Conservation (phyloP, 768 basidiomycete genomes). For the Auriscalpium vulgare region DNA sequence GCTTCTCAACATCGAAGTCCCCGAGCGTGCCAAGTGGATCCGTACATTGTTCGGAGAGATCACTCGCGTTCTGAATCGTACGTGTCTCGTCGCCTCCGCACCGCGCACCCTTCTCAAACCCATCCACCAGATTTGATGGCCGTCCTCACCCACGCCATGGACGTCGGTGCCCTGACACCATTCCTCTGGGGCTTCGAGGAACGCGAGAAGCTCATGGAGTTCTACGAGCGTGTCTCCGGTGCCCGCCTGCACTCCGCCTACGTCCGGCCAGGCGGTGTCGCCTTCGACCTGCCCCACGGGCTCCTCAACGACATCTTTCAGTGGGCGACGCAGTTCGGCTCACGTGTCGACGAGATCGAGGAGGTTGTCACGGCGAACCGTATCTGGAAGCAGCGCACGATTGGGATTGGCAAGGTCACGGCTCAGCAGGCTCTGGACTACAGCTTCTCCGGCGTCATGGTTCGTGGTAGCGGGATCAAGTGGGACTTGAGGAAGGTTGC, state of each 20-base stretch:
- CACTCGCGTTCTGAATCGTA: conserved; percentile 90
- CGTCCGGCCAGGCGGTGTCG: conserved; percentile 94
- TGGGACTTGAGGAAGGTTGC: conserved; percentile 92
- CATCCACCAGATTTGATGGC: conserved; percentile 79
- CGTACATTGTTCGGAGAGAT: conserved; percentile 96
- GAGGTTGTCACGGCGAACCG: conserved; percentile 96
- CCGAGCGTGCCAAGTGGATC: conserved; percentile 97
- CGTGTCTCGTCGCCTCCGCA: conserved; percentile 20
- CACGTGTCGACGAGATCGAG: conserved; percentile 93
- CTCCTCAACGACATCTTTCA: conserved; percentile 97
- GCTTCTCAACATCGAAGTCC: conserved; percentile 92
- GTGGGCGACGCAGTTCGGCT: conserved; percentile 92
- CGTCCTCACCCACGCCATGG: conserved; percentile 90
- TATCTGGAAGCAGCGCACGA: conserved; percentile 94
- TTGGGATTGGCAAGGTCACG: conserved; percentile 85
- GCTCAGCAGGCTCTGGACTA: conserved; percentile 90
- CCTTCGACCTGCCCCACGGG: conserved; percentile 96
- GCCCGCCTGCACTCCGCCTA: conserved; percentile 98
- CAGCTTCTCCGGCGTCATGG: conserved; percentile 94
- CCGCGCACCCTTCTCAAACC: not conserved
- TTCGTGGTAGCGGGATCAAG: conserved; percentile 85
- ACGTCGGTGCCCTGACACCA: conserved; percentile 95
- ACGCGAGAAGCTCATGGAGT: conserved; percentile 99
- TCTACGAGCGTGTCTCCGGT: conserved; percentile 98
- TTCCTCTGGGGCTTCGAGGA: conserved; percentile 99